phyloP scores from a whole-genome alignment of 768 basidiomycete genomes.

The Termitomyces heimii region DNA sequence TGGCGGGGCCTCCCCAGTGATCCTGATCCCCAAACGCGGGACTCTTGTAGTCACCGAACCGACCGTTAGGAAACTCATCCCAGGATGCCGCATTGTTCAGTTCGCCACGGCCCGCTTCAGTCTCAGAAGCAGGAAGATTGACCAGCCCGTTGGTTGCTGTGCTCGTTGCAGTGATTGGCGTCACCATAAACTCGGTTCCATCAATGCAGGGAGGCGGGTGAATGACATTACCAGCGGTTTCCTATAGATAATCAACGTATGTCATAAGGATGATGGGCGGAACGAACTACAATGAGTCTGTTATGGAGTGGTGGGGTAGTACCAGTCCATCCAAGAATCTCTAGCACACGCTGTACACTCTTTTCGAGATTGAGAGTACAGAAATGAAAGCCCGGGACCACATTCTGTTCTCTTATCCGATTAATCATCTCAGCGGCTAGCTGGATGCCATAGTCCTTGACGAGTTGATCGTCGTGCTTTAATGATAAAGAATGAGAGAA shows the following conservation, averaged over 20 bases:
- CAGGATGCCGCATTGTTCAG: slow-evolving; percentile 73
- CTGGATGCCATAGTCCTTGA: slow-evolving; percentile 91
- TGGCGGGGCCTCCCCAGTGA: slow-evolving; percentile 67
- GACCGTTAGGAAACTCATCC: slow-evolving; percentile 98
- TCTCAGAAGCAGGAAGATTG: slow-evolving; percentile 39
- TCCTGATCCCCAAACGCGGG: slow-evolving; percentile 87
- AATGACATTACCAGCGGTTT: slow-evolving; percentile 32
- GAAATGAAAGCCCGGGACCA: slow-evolving; percentile 78
- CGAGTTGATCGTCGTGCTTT: slow-evolving; percentile 87
- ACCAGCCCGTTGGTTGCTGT: slow-evolving; percentile 54
- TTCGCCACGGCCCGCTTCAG: slow-evolving; percentile 65
- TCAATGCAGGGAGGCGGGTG: slow-evolving; percentile 20
- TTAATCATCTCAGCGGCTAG: slow-evolving; percentile 79
- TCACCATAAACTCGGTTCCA: slow-evolving; percentile 42
- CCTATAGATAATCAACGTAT: slow-evolving; percentile 6
- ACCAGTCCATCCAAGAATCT: slow-evolving; percentile 69
- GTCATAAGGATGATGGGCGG: neutral
- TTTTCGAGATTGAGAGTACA: slow-evolving; percentile 98
- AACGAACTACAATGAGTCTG: slow-evolving; percentile 58
- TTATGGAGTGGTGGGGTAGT: slow-evolving; percentile 41
- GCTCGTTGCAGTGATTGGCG: slow-evolving; percentile 59
- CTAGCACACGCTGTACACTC: slow-evolving; percentile 83
- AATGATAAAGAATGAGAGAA: neutral
- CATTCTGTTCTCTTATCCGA: slow-evolving; percentile 47
- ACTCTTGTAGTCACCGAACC: slow-evolving; percentile 96